Evolutionary conservation across 192 early-diverging fungal species (phyloP).

Genomic region (Diversispora epigaea): DNA sequence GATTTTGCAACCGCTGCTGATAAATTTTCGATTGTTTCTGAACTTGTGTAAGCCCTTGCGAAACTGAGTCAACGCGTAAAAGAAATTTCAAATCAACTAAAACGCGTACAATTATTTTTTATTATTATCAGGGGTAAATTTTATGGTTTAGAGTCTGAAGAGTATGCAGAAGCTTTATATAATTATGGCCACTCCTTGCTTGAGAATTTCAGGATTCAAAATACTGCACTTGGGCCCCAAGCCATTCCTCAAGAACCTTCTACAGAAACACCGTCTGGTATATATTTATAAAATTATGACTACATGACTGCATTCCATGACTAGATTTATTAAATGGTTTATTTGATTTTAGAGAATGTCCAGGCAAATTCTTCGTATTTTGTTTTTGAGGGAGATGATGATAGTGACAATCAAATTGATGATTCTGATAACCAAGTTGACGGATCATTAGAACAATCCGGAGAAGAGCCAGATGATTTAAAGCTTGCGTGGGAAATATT

Average conservation of each 20-base stretch:
- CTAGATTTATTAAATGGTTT: neutral
- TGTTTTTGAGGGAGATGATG: slow-evolving; percentile 47
- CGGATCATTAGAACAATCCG: slow-evolving; percentile 42
- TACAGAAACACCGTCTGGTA: neutral
- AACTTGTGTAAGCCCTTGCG: neutral
- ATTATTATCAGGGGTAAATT: slow-evolving; percentile 50
- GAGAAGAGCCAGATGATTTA: slow-evolving; percentile 60
- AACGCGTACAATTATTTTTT: slow-evolving; percentile 7
- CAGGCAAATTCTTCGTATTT: slow-evolving; percentile 14
- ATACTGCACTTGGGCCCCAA: slow-evolving; percentile 68
- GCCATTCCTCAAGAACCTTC: neutral
- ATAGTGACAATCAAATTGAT: slow-evolving; percentile 46
- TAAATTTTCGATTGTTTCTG: slow-evolving; percentile 35
- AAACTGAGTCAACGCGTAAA: neutral
- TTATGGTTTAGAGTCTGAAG: slow-evolving; percentile 60
- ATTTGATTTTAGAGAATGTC: neutral
- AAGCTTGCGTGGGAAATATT: slow-evolving; percentile 82
- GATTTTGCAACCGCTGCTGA: slow-evolving; percentile 64
- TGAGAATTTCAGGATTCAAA: slow-evolving; percentile 72
- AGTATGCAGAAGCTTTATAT: slow-evolving; percentile 71
- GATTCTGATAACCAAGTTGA: slow-evolving; percentile 24
- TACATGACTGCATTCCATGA: slow-evolving; percentile 32
- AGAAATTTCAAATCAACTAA: neutral
- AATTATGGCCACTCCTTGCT: slow-evolving; percentile 74
- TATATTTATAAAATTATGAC: slow-evolving; percentile 2